A percentile compares a stretch with the other conserved stretches of the same genome.
Evolutionary conservation across 2,329 filamentous ascomycete genomes (phyloP).

Genomic region (Diaporthe vexans): DNA sequence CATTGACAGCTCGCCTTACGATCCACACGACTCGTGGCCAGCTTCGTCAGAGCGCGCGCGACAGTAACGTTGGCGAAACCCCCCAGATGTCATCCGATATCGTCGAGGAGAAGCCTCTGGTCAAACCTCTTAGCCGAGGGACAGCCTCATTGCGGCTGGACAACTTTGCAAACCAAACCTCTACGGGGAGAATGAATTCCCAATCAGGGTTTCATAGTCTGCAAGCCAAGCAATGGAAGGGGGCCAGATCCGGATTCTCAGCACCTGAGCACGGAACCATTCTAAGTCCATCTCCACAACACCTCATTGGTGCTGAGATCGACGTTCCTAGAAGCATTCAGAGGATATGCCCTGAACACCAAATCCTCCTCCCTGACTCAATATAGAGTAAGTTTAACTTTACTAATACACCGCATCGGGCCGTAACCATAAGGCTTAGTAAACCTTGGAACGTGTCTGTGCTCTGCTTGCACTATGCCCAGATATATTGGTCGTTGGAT

Average conservation of each 20-base stretch:
- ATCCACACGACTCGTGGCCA: slow-evolving; percentile 4
- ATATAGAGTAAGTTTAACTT: neutral
- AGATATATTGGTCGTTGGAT: neutral
- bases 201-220: neutral
- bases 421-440: neutral
- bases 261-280: neutral
- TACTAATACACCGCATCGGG: neutral
- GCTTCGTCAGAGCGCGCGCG: slow-evolving; percentile 1
- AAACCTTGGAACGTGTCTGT: neutral
- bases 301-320: neutral
- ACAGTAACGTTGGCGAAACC: neutral
- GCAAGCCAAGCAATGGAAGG: neutral
- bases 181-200: neutral
- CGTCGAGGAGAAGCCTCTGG: neutral
- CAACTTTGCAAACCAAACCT: neutral
- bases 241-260: neutral
- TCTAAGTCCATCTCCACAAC: neutral
- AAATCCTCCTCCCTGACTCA: neutral
- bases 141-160: neutral
- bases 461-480: neutral
- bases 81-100: slow-evolving; percentile 14
- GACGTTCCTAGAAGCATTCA: neutral
- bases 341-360: too few relatives aligned
- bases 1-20: slow-evolving; percentile 22
- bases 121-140: neutral